Base-by-base conservation (phyloP, 805 yeast genomes). In the Kuraishia hungarica region DNA sequence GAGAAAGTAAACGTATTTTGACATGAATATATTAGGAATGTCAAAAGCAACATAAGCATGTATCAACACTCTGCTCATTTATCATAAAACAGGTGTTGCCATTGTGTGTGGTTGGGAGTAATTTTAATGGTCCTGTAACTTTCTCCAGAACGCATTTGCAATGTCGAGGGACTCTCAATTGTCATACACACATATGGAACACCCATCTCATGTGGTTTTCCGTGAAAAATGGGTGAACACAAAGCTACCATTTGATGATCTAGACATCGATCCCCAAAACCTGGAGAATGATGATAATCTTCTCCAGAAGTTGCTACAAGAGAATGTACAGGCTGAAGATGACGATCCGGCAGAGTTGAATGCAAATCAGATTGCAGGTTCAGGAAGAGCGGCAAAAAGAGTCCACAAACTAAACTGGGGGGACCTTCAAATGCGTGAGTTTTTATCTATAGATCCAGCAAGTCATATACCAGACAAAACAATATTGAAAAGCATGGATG, bases 141-240 rank as follows among this genome's bases (percentile, higher is more conserved):
- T n/a, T n/a, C n/a, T n/a, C n/a, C n/a, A n/a, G n/a, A n/a, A n/a
- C n/a, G n/a, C n/a, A n/a, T n/a, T n/a, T n/a, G n/a, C n/a, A 0
- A 66, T 66, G 69, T 53, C 64, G 2, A 55, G 61, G 24, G 74
- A 70, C 52, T 64, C 69, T 1, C 62, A 61, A 8, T 60, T 56
- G 23, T 58, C 63, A 8, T 67, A 63, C 55, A 56, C 65, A 1
- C 73, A 70, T 52, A 65, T 69, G 70, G 56, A 60, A 10, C 59
- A 65, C 22, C 70, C 68, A 2, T 59, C 58, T 11, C 64, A 65
- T 53, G 64, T 67, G n/a, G 51, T 68, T 5, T 67, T 65, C 52
- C 60, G 58, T 29, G 72, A 70, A 55, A 61, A 58, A 29, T 70
- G 73, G 74, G 66, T 65, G 8, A 50, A 57, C 4, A 71, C 68